phyloP scores from a whole-genome alignment of 2,329 filamentous ascomycete genomes.

The Exophiala phaeomuriformis region DNA sequence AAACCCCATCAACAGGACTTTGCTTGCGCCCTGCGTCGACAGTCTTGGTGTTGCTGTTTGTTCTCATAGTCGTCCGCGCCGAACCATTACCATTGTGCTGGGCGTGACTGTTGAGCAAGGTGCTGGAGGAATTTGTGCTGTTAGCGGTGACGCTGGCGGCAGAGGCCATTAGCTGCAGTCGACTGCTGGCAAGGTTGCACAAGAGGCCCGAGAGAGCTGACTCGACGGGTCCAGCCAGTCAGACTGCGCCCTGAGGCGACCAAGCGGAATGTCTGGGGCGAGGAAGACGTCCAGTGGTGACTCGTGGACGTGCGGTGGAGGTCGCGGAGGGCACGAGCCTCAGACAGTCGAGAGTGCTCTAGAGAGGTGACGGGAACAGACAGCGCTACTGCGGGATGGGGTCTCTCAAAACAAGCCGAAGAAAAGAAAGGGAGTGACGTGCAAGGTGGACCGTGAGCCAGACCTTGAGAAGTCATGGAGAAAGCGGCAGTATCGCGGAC shows the following conservation, averaged over 20 bases:
- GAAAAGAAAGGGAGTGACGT: constrained; percentile 5
- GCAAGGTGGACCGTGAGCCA: constrained; percentile 2
- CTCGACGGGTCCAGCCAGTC: constrained; percentile 23
- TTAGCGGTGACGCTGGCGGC: constrained; percentile 21
- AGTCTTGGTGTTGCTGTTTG: constrained; percentile 22
- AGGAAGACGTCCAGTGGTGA: constrained; percentile 10
- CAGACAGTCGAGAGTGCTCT: constrained; percentile 8
- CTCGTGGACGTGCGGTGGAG: constrained; percentile 12
- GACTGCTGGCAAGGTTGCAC: constrained; percentile 22
- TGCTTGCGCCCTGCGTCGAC: constrained; percentile 25
- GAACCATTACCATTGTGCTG: constrained; percentile 22
- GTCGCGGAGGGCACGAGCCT: constrained; percentile 20
- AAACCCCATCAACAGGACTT: constrained; percentile 22
- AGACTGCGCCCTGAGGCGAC: constrained; percentile 13
- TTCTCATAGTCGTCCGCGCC: constrained; percentile 24
- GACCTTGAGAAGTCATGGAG: constrained; percentile 6
- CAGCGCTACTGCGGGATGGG: constrained; percentile 1
- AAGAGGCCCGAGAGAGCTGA: constrained; percentile 20
- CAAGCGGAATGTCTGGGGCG: constrained; percentile 2
- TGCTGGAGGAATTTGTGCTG: constrained; percentile 12
- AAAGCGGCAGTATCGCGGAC: constrained; percentile 5
- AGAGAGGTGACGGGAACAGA: constrained; percentile 11
- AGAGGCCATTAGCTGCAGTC: constrained; percentile 26
- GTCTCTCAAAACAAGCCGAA: constrained; percentile 8
- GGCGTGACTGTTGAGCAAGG: constrained; percentile 9